Base-by-base conservation (phyloP, 208 protist species). In the Crithidia brevicula region DNA sequence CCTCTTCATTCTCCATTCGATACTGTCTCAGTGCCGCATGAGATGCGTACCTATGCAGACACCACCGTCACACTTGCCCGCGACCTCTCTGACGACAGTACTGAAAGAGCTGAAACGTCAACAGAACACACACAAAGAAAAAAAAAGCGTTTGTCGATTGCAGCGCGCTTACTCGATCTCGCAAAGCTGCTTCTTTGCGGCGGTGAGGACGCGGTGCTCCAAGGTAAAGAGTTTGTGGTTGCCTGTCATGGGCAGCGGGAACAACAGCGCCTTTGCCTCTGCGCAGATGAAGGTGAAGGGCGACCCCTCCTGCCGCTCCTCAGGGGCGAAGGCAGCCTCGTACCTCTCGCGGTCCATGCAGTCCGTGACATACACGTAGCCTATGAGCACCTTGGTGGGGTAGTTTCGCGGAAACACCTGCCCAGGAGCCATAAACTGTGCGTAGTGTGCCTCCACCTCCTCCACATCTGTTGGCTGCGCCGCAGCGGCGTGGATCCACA, bases 401-500 rank as follows among this genome's bases (percentile, higher is more conserved):
- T 97, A 98, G 80, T 96, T 81, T 59, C 73, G 77, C 18, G 95
- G 95, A 65, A 96, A 96, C 13, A 73, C 42, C 23, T 84, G 61
- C 2, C 50, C 69, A 0, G 82, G 71, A 11, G 64, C 34, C 51
- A 83, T 53, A 59, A 95, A 94, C 45, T 67, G 83, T 23, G 72
- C 22, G 67, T 97, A 95, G 54, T 87, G 87, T 15, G 67, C 45
- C 79, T 97, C 89, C 11, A 88, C 66, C 49, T 92, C 84, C 46
- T 71, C 63, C 20, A 97, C 83, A n/a, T 93, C 81, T 5, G 71
- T 62, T 22, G 89, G 81, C 67, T 88, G 57, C 36, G 86, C 74
- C 8, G 85, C 54, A 11, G 92, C 89, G 4, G 89, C 86, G 54
- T 96, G 91, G 53, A 98, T 98, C 94, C 95, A 98, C 59, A 98